phyloP scores from a whole-genome alignment of 495 filamentous ascomycete genomes.

The Penicillium nucicola region DNA sequence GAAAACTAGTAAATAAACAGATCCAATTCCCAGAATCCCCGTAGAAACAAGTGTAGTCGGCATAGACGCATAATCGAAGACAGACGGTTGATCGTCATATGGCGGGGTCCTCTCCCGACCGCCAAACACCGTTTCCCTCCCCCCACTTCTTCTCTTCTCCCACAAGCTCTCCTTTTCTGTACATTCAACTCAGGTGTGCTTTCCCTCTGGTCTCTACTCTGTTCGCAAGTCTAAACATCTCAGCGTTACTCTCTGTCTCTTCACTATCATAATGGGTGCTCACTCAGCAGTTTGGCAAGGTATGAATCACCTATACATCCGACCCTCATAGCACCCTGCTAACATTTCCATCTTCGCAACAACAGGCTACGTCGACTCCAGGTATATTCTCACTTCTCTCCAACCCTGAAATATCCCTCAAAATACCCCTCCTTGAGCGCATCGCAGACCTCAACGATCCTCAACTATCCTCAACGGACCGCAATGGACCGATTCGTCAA shows the following conservation, averaged over 20 bases:
- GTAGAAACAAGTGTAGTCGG: too few species aligned
- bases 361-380: slow-evolving; percentile 65
- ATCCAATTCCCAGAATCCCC: too few species aligned
- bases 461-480: background rate
- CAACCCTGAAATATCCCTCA: slow-evolving; percentile 5
- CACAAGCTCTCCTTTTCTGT: slow-evolving; percentile 17
- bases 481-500: too few species aligned
- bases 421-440: slow-evolving; percentile 5
- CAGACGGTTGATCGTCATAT: slow-evolving; percentile 10
- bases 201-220: slow-evolving; percentile 8
- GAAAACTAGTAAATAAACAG: too few species aligned
- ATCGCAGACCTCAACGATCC: slow-evolving; percentile 6
- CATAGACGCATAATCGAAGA: background rate
- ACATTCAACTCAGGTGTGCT: slow-evolving; percentile 8
- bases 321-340: slow-evolving; percentile 14
- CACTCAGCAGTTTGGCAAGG: slow-evolving; percentile 56
- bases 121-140: slow-evolving; percentile 27
- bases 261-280: slow-evolving; percentile 34
- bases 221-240: slow-evolving; percentile 27
- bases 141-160: slow-evolving; percentile 28
- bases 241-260: slow-evolving; percentile 13
- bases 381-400: slow-evolving; percentile 41
- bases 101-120: slow-evolving; percentile 27
- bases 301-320: slow-evolving; percentile 27
- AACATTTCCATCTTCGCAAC: slow-evolving; percentile 11